Base-by-base conservation (phyloP, 768 basidiomycete species). In the Mycena pura region DNA sequence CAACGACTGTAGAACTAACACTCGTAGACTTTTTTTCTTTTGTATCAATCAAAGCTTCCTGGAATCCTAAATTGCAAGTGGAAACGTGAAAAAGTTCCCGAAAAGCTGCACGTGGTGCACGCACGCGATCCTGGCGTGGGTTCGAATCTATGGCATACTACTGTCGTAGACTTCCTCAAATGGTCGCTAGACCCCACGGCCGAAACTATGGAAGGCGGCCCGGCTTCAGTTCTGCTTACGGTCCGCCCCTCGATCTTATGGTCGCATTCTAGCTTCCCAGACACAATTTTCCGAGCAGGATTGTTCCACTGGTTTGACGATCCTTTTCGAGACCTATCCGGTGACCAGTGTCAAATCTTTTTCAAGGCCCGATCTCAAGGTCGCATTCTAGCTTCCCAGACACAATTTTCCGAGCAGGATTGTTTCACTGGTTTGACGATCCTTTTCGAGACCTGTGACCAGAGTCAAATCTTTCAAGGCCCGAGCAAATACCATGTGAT, bases 231-330 rank as follows among this genome's bases (percentile, higher is more conserved):
- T 6, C 14, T n/a, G 0, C 27, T 32, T 22, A 40, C 49, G 49
- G 49, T 39, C 49, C 49, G 49, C 32, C 13, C 19, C 14, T 53
- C 39, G 15, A 25, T 32, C 43, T 15, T 31, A 24, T 22, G 6
- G 22, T 39, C 46, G 9, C 17, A 31, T 47, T 29, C 46, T 19
- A 27, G 10, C 46, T 5, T 56, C 54, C 31, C 54, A 46, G 43
- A 36, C 31, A 31, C 24, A 36, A 27, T 56, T 56, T 25, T 56
- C 54, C 54, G 54, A 4, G 41, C 34, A 56, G 21, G 40, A 41
- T 4, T 14, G 17, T 15, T 11, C 32, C 29, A 19, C 45, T 29
- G 29, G 32, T 47, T 32, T 36, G 34, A 17, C 9, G 34, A 10
- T 17, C 22, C 17, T 22, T 14, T 50, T 17, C 17, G 19, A 29